These are phyloP conservation scores for Phyllosticta citribraziliensis DNA, from an alignment of 2,329 filamentous ascomycete genomes.

Conservation along the genomic window DNA sequence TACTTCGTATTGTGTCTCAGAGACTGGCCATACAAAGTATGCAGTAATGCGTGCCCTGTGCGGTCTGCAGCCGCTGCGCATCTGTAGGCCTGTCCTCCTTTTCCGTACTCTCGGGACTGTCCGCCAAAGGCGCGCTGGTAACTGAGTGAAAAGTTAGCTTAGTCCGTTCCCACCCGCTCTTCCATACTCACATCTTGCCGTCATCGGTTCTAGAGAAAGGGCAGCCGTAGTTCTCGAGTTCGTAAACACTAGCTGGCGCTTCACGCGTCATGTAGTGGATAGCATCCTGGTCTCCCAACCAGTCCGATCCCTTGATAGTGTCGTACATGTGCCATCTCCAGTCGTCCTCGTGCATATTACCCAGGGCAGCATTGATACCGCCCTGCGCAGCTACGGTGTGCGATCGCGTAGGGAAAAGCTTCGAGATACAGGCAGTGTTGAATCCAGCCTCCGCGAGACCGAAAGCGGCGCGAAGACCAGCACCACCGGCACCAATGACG, in stretches of 20 bases:
- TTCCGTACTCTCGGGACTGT: constrained; percentile 88
- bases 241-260: constrained; percentile 81
- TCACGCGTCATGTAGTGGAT: constrained; percentile 99
- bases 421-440: constrained; percentile 79
- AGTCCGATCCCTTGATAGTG: constrained; percentile 95
- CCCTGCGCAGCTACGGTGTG: constrained; percentile 71
- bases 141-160: constrained; percentile 34
- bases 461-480: constrained; percentile 73
- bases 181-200: constrained; percentile 66
- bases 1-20: constrained; percentile 98
- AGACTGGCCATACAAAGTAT: constrained; percentile 97
- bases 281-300: constrained; percentile 93
- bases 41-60: constrained; percentile 92
- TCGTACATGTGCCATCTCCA: constrained; percentile 99
- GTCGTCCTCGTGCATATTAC: constrained; percentile 97
- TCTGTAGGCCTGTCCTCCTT: constrained; percentile 97
- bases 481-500: constrained; percentile 77
- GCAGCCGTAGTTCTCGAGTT: constrained; percentile 95
- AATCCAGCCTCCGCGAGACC: constrained; percentile 81
- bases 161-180: no score
- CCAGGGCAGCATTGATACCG: constrained; percentile 79
- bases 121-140: constrained; percentile 99
- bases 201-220: constrained; percentile 95
- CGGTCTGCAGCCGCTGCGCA: no score
- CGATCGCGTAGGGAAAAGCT: constrained; percentile 77